Evolutionary conservation across 495 filamentous ascomycete species (phyloP).

Genomic region (Paragyromitra xinjiangensis): DNA sequence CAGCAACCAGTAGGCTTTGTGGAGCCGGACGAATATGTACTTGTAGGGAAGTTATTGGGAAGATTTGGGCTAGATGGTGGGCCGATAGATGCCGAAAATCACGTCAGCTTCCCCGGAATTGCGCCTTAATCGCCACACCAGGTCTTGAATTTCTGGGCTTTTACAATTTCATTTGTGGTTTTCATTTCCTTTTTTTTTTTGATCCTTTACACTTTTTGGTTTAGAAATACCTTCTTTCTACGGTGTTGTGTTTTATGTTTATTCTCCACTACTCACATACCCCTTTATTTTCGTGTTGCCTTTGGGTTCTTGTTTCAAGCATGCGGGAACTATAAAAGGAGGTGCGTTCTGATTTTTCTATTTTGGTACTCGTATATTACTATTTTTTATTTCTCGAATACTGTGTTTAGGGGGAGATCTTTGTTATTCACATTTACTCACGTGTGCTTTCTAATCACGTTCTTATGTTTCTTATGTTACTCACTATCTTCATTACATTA

Average conservation of each 20-base stretch:
- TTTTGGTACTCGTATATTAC: slow-evolving; percentile 40
- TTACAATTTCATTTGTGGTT: slow-evolving; percentile 26
- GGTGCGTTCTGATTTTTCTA: slow-evolving; percentile 33
- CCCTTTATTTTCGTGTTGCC: slow-evolving; percentile 23
- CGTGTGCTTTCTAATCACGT: slow-evolving; percentile 43
- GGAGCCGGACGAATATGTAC: slow-evolving; percentile 83
- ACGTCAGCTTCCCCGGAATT: slow-evolving; percentile 32
- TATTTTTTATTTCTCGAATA: slow-evolving; percentile 14
- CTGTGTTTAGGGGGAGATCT: slow-evolving; percentile 14
- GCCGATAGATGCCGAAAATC: slow-evolving; percentile 27
- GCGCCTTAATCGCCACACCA: slow-evolving; percentile 19
- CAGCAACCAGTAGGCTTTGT: slow-evolving; percentile 73
- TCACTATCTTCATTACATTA: slow-evolving; percentile 10
- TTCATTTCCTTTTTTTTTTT: not conserved
- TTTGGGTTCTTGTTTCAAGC: slow-evolving; percentile 18
- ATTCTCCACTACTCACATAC: slow-evolving; percentile 25
- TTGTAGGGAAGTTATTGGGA: slow-evolving; percentile 74
- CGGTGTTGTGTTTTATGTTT: slow-evolving; percentile 48
- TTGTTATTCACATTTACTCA: slow-evolving; percentile 27
- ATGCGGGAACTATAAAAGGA: slow-evolving; percentile 12
- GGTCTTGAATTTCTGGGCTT: not conserved
- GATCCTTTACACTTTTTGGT: slow-evolving; percentile 40
- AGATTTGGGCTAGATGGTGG: slow-evolving; percentile 58
- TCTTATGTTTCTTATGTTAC: slow-evolving; percentile 37
- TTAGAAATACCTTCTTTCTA: slow-evolving; percentile 33